Evolutionary conservation across 1,139 yeast genomes (phyloP).

Genomic region (Yamadazyma kanchanaburiensis): DNA sequence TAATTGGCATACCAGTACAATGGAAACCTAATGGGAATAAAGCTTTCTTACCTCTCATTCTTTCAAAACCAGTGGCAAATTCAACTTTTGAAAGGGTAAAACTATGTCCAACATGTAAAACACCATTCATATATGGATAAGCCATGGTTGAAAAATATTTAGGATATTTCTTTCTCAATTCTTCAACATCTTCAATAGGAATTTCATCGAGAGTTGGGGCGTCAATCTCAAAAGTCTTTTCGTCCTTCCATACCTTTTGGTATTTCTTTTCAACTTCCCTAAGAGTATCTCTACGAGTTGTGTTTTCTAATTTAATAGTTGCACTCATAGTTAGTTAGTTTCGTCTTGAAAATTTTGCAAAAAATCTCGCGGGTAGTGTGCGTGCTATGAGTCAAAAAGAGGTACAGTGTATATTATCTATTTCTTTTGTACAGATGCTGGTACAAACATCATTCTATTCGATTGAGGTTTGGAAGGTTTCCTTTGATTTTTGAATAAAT

Average conservation of each 20-base stretch:
- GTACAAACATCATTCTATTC: slow-evolving; percentile 6
- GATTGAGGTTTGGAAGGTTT: slow-evolving; percentile 22
- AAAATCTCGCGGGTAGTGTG: not conserved
- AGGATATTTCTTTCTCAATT: slow-evolving; percentile 75
- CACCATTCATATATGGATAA: slow-evolving; percentile 99
- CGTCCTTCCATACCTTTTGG: slow-evolving; percentile 84
- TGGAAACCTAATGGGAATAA: slow-evolving; percentile 97
- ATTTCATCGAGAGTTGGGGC: slow-evolving; percentile 76
- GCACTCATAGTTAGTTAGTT: slow-evolving; percentile 31
- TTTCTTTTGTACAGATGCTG: slow-evolving; percentile 4
- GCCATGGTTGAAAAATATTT: slow-evolving; percentile 95
- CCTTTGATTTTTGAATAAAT: too few relatives aligned
- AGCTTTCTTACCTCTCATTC: slow-evolving; percentile 92
- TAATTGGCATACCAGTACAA: slow-evolving; percentile 99
- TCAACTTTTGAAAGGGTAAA: slow-evolving; percentile 95
- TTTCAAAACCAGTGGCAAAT: slow-evolving; percentile 89
- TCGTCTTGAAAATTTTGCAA: slow-evolving; percentile 5
- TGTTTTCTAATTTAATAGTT: slow-evolving; percentile 46
- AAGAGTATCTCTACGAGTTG: slow-evolving; percentile 91
- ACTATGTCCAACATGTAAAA: slow-evolving; percentile 95
- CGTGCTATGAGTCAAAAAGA: not conserved
- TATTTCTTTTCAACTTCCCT: slow-evolving; percentile 87
- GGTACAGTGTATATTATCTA: not conserved
- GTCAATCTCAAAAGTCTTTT: slow-evolving; percentile 77
- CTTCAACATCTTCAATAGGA: slow-evolving; percentile 60